Conservation (phyloP, 805 yeast species). For the Starmerella sirachaensis region DNA sequence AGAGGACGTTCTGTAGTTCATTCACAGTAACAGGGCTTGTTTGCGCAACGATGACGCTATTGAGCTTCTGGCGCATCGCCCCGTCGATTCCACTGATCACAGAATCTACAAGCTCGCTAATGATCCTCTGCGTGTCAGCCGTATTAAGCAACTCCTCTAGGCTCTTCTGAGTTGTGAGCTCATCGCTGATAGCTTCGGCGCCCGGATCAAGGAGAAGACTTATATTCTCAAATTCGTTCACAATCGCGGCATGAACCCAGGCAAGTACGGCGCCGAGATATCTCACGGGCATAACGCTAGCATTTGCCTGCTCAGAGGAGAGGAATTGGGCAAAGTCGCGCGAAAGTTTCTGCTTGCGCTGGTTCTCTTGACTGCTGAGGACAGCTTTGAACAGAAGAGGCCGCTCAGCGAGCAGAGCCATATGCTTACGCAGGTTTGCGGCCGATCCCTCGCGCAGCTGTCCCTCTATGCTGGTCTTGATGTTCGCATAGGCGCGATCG, state of each 20-base stretch:
- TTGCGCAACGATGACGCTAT: conserved; percentile 57
- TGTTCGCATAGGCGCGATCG: conserved; percentile 42
- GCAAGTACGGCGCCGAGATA: conserved; percentile 83
- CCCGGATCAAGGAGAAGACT: conserved; percentile 43
- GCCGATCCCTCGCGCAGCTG: conserved; percentile 18
- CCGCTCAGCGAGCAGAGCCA: conserved; percentile 27
- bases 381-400: conserved; percentile 42
- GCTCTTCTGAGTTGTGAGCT: conserved; percentile 5
- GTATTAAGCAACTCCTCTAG: conserved; percentile 12
- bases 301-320: conserved; percentile 23
- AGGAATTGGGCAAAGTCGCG: conserved; percentile 49
- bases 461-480: conserved; percentile 34
- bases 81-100: conserved; percentile 44
- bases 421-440: conserved; percentile 13
- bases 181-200: conserved; percentile 8
- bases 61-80: conserved; percentile 53
- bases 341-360: conserved; percentile 50
- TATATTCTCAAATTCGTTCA: conserved; percentile 73
- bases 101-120: conserved; percentile 30
- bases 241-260: conserved; percentile 71
- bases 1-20: conserved; percentile 50
- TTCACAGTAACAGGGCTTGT: conserved; percentile 42
- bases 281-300: conserved; percentile 63
- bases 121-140: conserved; percentile 13
- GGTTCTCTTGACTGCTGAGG: conserved; percentile 49